Base-by-base conservation (phyloP, 331 rosid species). In the Quercus phellos region DNA sequence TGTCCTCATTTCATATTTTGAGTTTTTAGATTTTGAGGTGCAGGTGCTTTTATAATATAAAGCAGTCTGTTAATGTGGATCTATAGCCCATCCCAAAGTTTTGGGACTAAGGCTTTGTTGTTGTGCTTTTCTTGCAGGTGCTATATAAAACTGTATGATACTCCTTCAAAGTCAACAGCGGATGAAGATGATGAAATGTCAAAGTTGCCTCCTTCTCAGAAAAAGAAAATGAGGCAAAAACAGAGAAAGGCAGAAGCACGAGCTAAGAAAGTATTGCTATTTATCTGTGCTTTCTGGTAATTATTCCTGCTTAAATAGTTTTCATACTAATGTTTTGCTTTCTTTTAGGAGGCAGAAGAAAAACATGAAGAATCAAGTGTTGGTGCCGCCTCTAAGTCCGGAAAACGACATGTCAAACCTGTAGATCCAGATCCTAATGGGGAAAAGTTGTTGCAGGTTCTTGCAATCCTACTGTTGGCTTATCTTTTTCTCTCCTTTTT, bases 231-330 rank as follows among this genome's bases (percentile, higher is more conserved):
- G 96, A 91, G 96, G 89, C 99, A 95, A 86, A 95, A 84, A 58
- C 97, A 86, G 87, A 90, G 99, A 72, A 95, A 95, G 86, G 98
- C 99, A 27, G 98, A 92, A 88, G 97, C 97, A 72, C 87, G 91
- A 55, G 98, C 98, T 74, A 92, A 95, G 90, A 95, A 95, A 88
- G 99, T 95, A 94, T 6, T 50, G 54, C 74, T 68, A 34, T 75
- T 76, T 74, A 16, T 80, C 51, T 79, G 38, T 68, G 63, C 84
- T 77, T 73, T 81, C 26, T 75, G 21, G 22, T 19, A 30, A 70
- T 50, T 60, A 63, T 13, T 54, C 35, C 71, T 70, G 27, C 75
- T 18, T 55, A 35, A 68, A 29, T 76, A 38, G 13, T 76, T 59
- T 63, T 78, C 54, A 70, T 72, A 53, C 73, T 81, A 76, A 72